These are phyloP conservation scores for Sporothrix humicola DNA, from an alignment of 2,329 filamentous ascomycete species.

Conservation along the genomic window DNA sequence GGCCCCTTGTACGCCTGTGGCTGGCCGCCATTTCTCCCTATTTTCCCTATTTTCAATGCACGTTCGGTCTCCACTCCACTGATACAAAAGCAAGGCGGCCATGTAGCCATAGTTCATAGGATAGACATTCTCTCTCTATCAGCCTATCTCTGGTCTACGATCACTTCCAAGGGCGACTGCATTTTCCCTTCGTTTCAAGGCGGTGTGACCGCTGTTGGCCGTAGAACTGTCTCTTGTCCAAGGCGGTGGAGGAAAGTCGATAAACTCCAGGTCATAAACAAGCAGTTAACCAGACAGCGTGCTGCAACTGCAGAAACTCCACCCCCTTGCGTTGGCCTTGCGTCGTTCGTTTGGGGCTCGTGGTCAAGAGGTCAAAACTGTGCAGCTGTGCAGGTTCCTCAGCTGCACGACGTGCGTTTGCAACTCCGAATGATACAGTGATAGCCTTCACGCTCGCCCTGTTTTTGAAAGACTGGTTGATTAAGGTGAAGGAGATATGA, in stretches of 20 bases:
- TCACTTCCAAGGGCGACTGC: not conserved
- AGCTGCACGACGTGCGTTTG: not conserved
- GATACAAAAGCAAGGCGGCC: not conserved
- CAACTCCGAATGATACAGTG: not conserved
- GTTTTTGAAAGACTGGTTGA: not conserved
- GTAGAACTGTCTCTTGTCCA: not conserved
- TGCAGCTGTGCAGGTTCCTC: not conserved
- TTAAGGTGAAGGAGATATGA: too few species aligned
- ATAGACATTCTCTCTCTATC: not conserved
- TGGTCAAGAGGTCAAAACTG: not conserved
- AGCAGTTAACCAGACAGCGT: too few species aligned
- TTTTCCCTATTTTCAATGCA: not conserved
- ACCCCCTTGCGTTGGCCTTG: constrained; percentile 14
- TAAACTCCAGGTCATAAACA: too few species aligned
- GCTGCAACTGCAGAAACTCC: not conserved
- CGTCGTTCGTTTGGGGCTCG: not conserved
- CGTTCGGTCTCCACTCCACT: not conserved
- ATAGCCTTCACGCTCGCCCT: not conserved
- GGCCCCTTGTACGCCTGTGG: not conserved
- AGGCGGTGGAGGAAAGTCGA: constrained; percentile 18
- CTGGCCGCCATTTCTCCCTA: not conserved
- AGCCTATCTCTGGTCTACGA: too few species aligned
- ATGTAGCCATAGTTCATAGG: not conserved
- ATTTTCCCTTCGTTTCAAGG: constrained; percentile 16
- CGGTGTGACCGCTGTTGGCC: constrained; percentile 13